phyloP scores from a whole-genome alignment of 306 rosid species.

The Vigna angularis region DNA sequence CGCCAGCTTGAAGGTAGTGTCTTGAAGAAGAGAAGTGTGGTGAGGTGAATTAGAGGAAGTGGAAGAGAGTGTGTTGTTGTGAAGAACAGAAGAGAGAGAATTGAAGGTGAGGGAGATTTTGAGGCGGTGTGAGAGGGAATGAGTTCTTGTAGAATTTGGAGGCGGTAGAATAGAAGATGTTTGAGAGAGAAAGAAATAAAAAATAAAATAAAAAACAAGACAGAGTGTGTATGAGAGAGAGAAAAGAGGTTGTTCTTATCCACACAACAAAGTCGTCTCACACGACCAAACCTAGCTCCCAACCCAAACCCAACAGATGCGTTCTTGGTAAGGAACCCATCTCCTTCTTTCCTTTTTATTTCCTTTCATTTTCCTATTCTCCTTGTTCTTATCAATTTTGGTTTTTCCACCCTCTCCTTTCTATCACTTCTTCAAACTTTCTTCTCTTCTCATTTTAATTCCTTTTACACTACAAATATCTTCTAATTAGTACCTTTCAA shows the following conservation, averaged over 20 bases:
- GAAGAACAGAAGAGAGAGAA: slow-evolving; percentile 46
- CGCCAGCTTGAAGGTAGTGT: slow-evolving; percentile 71
- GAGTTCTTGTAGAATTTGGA: slow-evolving; percentile 63
- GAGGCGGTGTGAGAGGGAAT: slow-evolving; percentile 58
- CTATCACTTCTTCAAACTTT: slow-evolving; percentile 27
- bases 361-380: slow-evolving; percentile 67
- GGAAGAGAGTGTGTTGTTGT: not conserved
- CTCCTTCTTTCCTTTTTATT: slow-evolving; percentile 61
- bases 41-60: slow-evolving; percentile 30
- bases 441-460: slow-evolving; percentile 1
- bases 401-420: slow-evolving; percentile 32
- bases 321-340: slow-evolving; percentile 44
- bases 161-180: slow-evolving; percentile 55
- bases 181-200: slow-evolving; percentile 39
- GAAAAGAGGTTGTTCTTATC: slow-evolving; percentile 75
- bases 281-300: slow-evolving; percentile 39
- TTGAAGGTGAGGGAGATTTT: not conserved
- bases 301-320: slow-evolving; percentile 33
- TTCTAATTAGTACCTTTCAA: too few species aligned
- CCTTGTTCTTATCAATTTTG: slow-evolving; percentile 59
- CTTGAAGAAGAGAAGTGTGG: not conserved
- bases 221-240: not conserved
- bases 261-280: slow-evolving; percentile 73
- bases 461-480: too few species aligned
- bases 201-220: not conserved